Evolutionary conservation across 257 asterid species (phyloP), one percentile per base, ranked within the genome.

Genomic region (Penstemon newberryi): DNA sequence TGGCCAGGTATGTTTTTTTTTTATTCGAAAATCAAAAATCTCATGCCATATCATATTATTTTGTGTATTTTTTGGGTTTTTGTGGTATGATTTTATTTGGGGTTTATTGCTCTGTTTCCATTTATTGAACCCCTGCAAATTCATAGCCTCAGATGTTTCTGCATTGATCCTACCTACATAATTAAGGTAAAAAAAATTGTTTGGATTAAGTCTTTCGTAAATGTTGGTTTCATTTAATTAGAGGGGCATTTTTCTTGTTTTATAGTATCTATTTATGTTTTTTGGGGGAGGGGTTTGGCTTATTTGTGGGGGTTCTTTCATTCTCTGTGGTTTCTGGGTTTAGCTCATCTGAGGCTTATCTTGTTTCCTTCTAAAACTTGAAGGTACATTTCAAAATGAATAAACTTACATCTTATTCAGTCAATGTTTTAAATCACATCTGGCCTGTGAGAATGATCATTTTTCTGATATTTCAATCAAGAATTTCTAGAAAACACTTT

Each of bases 1-100:
- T 51, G 85, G 73, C 8, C 84, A 79, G 94, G 96, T 87, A 77
- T 56, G 64, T 67, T 51, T 63, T 66, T 25, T 56, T 5, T 40
- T 47, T 44, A 15, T 54, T 69, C 40, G 44, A 25, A 25, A 1
- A 25, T 25, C 3, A 49, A 25, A 57, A 75, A 47, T 45, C 44
- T 25, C n/a, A 9, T 49, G 3, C n/a, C 3, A 2, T 49, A 5
- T 10, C 4, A 10, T 49, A 1, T 3, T 4, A 11, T 4, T 49
- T 3, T 49, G 3, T 10, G 18, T 3, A 9, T 3, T 3, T 49
- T 10, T 49, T 49, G 9, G 15, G 18, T 5, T 3, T 8, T 49
- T 46, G 10, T 46, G 12, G 4, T 46, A 7, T 46, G 12, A 39
- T 9, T 63, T 36, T 55, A 51, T 8, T 18, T 53, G 54, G 39